These are phyloP conservation scores for Cryphonectria parasitica DNA, from an alignment of 2,329 filamentous ascomycete species.

Conservation along the genomic window DNA sequence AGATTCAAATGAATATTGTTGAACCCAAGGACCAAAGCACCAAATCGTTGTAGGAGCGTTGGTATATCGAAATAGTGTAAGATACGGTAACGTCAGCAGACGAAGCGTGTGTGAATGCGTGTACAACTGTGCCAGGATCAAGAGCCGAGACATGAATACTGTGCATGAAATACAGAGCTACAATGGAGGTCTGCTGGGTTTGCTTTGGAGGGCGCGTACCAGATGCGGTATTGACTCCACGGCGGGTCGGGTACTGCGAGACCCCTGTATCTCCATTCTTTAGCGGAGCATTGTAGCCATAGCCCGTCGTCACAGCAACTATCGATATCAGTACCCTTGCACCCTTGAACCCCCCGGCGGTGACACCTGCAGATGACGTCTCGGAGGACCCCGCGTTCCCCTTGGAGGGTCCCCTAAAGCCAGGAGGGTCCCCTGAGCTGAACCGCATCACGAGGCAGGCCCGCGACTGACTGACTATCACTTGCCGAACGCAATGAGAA, in stretches of 20 bases:
- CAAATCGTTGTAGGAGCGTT: background rate
- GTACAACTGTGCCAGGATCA: constrained; percentile 7
- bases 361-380: constrained; percentile 29
- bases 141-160: background rate
- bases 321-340: constrained; percentile 23
- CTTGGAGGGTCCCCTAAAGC: constrained; percentile 9
- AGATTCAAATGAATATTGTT: background rate
- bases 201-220: background rate
- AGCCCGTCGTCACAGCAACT: constrained; percentile 16
- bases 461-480: constrained; percentile 16
- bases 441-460: constrained; percentile 27
- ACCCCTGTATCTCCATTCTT: constrained; percentile 6
- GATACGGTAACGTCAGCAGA: background rate
- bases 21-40: background rate
- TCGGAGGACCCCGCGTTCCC: constrained; percentile 15
- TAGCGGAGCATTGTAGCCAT: background rate
- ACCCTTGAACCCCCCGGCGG: background rate
- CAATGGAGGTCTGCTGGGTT: background rate
- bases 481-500: background rate
- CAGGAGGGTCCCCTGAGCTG: constrained; percentile 1
- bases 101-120: background rate
- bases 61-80: background rate
- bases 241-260: background rate
- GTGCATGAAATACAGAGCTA: background rate
- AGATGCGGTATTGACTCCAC: constrained; percentile 10